A percentile compares a stretch with the other conserved stretches of the same genome.
Evolutionary conservation across 202 grass and related monocot species (phyloP).

Genomic region (Hordeum pubiflorum): DNA sequence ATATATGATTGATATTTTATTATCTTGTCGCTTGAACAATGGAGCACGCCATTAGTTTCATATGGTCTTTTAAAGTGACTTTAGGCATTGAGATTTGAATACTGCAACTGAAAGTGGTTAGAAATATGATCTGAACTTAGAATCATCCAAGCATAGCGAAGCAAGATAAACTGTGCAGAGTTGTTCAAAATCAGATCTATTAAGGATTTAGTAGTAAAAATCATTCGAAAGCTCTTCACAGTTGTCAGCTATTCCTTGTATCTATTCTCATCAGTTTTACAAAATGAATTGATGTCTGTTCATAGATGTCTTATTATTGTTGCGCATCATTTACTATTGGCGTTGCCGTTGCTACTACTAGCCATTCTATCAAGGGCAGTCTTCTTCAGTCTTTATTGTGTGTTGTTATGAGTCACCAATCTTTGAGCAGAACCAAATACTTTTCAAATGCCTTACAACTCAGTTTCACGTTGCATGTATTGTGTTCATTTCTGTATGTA

Average conservation of each 20-base stretch:
- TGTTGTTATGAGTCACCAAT: background rate
- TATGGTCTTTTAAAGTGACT: background rate
- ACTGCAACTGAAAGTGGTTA: background rate
- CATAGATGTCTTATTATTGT: background rate
- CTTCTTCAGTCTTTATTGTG: background rate
- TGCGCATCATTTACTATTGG: background rate
- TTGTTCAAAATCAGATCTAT: background rate
- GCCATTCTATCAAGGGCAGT: background rate
- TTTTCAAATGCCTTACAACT: background rate
- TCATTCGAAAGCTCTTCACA: background rate
- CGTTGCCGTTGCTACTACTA: background rate
- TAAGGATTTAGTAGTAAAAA: background rate
- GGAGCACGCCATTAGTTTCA: background rate
- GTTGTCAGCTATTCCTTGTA: background rate
- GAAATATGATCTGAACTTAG: background rate
- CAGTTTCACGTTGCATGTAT: background rate
- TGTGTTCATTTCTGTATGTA: constrained; percentile 1
- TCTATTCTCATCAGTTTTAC: background rate
- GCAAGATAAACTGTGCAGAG: background rate
- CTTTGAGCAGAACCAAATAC: background rate
- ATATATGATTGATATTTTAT: background rate
- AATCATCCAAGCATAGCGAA: background rate
- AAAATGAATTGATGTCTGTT: background rate
- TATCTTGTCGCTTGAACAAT: constrained; percentile 1
- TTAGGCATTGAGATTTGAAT: background rate